Evolutionary conservation across 495 filamentous ascomycete species (phyloP).

Genomic region (Podospora appendiculata): DNA sequence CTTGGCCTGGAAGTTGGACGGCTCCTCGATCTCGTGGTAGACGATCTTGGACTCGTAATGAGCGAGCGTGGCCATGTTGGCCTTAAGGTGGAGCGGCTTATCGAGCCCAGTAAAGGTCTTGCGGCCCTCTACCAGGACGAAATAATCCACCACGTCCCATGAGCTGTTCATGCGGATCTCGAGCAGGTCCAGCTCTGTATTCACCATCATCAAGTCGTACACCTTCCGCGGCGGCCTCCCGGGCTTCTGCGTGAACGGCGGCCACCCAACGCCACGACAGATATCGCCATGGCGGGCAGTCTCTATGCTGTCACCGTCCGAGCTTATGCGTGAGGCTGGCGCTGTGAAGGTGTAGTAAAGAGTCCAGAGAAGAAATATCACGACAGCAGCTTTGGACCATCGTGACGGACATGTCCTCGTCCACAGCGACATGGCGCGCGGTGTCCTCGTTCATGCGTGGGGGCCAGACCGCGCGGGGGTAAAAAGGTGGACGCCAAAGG

Average conservation of each 20-base stretch:
- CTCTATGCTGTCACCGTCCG: background rate
- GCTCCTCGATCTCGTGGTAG: conserved; percentile 43
- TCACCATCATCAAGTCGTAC: conserved; percentile 49
- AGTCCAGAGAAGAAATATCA: background rate
- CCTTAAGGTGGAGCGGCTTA: conserved; percentile 39
- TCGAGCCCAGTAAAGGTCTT: conserved; percentile 42
- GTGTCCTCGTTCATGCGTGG: too few relatives aligned
- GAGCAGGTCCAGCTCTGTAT: conserved; percentile 50
- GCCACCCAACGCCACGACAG: conserved; percentile 36
- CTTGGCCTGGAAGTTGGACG: conserved; percentile 23
- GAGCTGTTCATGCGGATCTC: conserved; percentile 49
- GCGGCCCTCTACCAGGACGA: conserved; percentile 45
- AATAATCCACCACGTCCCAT: conserved; percentile 45
- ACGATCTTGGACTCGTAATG: conserved; percentile 45
- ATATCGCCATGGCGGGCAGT: conserved; percentile 8
- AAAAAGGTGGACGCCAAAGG: too few relatives aligned
- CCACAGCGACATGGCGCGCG: too few relatives aligned
- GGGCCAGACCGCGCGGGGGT: too few relatives aligned
- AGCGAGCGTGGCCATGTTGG: conserved; percentile 31
- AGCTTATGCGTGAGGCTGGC: background rate
- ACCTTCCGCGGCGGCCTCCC: conserved; percentile 32
- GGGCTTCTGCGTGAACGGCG: conserved; percentile 8
- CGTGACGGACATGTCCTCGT: background rate
- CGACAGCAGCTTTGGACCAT: background rate
- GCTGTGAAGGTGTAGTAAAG: background rate